Evolutionary conservation across 2,329 filamentous ascomycete species (phyloP), one percentile per base, ranked within the genome.

Genomic region (Penicillium occitanis): DNA sequence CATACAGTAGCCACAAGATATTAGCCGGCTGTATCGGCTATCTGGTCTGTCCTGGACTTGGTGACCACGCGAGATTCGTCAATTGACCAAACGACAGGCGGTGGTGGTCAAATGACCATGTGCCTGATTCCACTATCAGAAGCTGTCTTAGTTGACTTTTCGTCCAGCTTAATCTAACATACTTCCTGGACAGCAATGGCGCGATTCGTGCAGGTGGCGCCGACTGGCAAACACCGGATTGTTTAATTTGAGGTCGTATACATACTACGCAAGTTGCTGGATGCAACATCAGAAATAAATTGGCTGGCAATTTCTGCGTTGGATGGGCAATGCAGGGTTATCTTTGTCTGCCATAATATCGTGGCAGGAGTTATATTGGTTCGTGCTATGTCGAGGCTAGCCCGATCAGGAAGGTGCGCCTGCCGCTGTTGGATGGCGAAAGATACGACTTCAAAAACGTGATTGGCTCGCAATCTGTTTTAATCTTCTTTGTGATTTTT

Each of bases 391-490:
- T 25, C 4, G 2, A 58, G 5, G 13, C 58, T 60, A 60, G 58
- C 58, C 58, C 13, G 22, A 60, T 60, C n/a, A 22, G 42, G 58
- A 46, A 60, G 58, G 58, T 60, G 37, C 22, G 42, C 59, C 30
- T 50, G 28, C 30, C 44, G 2, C 3, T 2, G 4, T 40, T 19
- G 42, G 17, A 62, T 62, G 46, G 60, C 60, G 60, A 51, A 40
- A 25, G 13, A 19, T 50, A 37, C 44, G 13, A 51, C 28, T 13
- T 25, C 22, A 17, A 51, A 51, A 51, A 40, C 60, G 60, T 62
- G 60, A 53, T 53, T 51, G 48, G 48, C 50, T 13, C 11, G 8
- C 25, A 19, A 28, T 28, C 3, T 6, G 1, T 44, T 8, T 48
- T 22, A 5, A 10, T 33, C 28, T 53, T 51, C 5, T 17, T 28